A percentile compares a stretch with the other conserved stretches of the same genome.
Conservation (phyloP, 257 asterid species). For the Verbena officinalis region DNA sequence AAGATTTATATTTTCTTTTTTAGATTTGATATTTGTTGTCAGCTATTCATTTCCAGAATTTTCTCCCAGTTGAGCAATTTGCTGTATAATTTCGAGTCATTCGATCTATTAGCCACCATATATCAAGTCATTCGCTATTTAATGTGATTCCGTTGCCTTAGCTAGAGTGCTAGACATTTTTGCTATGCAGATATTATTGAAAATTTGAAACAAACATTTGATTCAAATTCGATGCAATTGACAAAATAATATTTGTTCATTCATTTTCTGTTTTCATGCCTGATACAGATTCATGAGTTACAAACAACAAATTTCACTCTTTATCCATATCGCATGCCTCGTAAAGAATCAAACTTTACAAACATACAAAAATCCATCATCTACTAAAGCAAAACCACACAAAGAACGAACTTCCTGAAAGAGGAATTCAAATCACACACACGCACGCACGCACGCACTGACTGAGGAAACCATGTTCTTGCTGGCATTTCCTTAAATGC, state of each 20-base stretch:
- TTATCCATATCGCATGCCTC: background rate
- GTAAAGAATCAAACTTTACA: background rate
- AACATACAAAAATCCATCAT: background rate
- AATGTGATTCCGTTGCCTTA: background rate
- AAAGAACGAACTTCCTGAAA: background rate
- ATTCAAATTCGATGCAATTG: too few species aligned
- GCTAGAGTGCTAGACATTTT: background rate
- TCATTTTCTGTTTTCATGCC: background rate
- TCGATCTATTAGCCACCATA: background rate
- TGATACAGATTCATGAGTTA: background rate
- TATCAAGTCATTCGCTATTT: too few species aligned
- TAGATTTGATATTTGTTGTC: background rate
- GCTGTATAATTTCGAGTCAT: background rate
- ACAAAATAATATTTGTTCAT: too few species aligned
- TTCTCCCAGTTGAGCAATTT: background rate
- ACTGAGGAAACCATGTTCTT: background rate
- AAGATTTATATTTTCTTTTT: too few species aligned
- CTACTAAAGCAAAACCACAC: background rate
- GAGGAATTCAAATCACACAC: slow-evolving; percentile 10
- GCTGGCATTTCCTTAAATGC: background rate
- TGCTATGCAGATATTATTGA: background rate
- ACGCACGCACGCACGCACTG: slow-evolving; percentile 5
- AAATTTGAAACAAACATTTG: background rate
- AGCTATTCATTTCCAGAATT: background rate
- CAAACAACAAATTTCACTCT: slow-evolving; percentile 5